These are phyloP conservation scores for Clarireedia hainanense DNA, from an alignment of 2,329 filamentous ascomycete species.

Conservation along the genomic window DNA sequence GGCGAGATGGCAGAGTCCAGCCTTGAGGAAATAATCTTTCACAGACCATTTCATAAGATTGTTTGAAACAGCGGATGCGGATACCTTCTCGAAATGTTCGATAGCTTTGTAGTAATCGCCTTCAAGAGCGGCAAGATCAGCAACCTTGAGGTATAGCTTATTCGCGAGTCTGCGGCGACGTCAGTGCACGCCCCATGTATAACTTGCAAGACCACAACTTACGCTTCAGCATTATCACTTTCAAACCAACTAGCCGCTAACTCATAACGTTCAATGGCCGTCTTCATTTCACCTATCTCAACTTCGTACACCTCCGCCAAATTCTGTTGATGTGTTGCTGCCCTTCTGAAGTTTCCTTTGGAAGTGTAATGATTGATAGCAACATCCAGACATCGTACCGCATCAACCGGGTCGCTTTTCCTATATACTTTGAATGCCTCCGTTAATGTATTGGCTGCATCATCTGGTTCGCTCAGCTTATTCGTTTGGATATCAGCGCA, in stretches of 20 bases:
- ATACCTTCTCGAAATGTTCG: conserved; percentile 76
- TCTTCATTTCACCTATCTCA: conserved; percentile 69
- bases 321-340: conserved; percentile 84
- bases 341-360: conserved; percentile 85
- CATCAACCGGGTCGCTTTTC: conserved; percentile 75
- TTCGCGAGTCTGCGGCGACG: conserved; percentile 62
- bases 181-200: conserved; percentile 5
- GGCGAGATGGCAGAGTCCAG: conserved; percentile 80
- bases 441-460: conserved; percentile 78
- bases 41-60: conserved; percentile 91
- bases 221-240: conserved; percentile 76
- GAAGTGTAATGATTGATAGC: conserved; percentile 80
- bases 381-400: conserved; percentile 68
- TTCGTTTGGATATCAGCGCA: conserved; percentile 73
- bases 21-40: conserved; percentile 93
- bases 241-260: conserved; percentile 85
- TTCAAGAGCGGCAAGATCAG: conserved; percentile 75
- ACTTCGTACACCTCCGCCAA: conserved; percentile 80
- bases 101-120: conserved; percentile 80
- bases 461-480: conserved; percentile 83
- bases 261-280: conserved; percentile 77
- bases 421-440: conserved; percentile 95
- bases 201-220: conserved; percentile 32
- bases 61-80: conserved; percentile 70
- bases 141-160: conserved; percentile 88